Percentiles rank a stretch among this genome's conserved stretches.
phyloP scores from a whole-genome alignment of 768 basidiomycete genomes.

The Termitomyces sp. region DNA sequence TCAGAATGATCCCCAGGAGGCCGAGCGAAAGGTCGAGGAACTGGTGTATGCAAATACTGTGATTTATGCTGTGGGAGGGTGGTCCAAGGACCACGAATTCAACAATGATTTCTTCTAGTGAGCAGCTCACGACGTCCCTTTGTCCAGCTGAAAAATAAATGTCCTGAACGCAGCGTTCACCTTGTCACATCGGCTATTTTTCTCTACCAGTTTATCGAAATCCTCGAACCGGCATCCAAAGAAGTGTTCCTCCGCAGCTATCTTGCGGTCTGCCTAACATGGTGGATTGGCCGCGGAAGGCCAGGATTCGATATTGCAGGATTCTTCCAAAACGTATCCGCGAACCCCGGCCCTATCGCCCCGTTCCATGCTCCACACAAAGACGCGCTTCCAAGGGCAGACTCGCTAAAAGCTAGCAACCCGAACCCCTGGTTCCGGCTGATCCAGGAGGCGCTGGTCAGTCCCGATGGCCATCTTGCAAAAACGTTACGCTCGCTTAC shows the following conservation, averaged over 20 bases:
- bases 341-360: conserved; percentile 11
- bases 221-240: conserved; percentile 36
- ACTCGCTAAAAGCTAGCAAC: conserved; percentile 26
- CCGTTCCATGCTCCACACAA: conserved; percentile 19
- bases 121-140: background rate
- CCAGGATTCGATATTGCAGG: conserved; percentile 39
- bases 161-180: conserved; percentile 41
- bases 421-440: conserved; percentile 60
- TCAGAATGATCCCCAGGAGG: conserved; percentile 23
- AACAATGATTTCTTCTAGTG: conserved; percentile 44
- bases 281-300: conserved; percentile 56
- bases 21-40: conserved; percentile 59
- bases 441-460: conserved; percentile 43
- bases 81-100: conserved; percentile 34
- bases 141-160: background rate
- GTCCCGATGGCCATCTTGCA: conserved; percentile 49
- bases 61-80: conserved; percentile 54
- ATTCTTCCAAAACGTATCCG: conserved; percentile 35
- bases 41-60: conserved; percentile 48
- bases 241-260: conserved; percentile 53
- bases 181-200: conserved; percentile 63
- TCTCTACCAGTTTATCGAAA: conserved; percentile 41
- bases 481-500: conserved; percentile 34
- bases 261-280: conserved; percentile 42
- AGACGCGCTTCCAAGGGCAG: conserved; percentile 17